Conservation (phyloP, 768 basidiomycete species). For the Boletus subparvulus region DNA sequence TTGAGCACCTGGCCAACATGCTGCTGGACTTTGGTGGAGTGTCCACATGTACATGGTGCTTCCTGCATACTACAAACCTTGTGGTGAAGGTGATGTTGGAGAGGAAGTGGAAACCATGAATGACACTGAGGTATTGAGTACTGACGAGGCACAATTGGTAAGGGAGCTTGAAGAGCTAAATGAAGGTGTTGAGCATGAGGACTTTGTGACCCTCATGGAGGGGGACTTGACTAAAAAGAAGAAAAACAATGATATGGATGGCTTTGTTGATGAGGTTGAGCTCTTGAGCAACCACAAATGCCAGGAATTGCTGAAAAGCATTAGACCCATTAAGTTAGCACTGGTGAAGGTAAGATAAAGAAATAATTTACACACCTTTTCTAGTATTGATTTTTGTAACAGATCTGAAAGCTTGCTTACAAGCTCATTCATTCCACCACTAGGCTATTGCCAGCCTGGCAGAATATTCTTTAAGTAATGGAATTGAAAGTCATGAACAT, state of each 20-base stretch:
- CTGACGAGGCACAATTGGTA: background rate
- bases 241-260: background rate
- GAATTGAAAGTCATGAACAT: no score
- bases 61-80: background rate
- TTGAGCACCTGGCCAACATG: no score
- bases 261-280: background rate
- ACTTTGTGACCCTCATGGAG: no score
- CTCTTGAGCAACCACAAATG: no score
- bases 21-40: background rate
- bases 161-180: background rate
- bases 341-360: background rate
- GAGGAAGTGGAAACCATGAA: no score
- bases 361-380: no score
- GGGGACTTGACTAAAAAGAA: no score
- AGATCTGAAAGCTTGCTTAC: background rate
- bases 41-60: background rate
- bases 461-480: background rate
- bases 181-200: background rate
- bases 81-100: background rate
- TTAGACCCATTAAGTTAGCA: background rate
- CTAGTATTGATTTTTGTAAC: background rate
- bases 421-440: background rate
- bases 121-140: background rate
- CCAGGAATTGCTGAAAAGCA: no score
- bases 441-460: background rate